Percentiles rank a stretch among this genome's conserved stretches.
Evolutionary conservation across 140 eudicot species (phyloP).

Genomic region (Bidens hawaiensis): DNA sequence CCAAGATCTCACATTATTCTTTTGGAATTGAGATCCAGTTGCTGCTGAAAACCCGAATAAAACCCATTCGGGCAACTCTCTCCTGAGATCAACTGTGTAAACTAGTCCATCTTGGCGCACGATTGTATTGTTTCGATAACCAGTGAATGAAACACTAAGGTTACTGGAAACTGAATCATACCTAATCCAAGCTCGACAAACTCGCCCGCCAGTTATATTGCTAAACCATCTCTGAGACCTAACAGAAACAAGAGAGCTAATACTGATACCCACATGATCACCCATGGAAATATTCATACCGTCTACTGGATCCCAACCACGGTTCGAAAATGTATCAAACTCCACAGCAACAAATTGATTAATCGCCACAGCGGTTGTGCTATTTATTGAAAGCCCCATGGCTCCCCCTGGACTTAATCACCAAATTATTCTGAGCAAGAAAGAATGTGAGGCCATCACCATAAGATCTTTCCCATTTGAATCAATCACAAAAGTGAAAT

Average conservation of each 20-base stretch:
- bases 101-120: constrained; percentile 17
- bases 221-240: constrained; percentile 19
- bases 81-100: constrained; percentile 20
- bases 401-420: constrained; percentile 6
- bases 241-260: constrained; percentile 28
- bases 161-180: constrained; percentile 18
- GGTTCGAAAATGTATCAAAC: constrained; percentile 33
- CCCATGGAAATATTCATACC: neutral
- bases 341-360: constrained; percentile 43
- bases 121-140: constrained; percentile 8
- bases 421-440: constrained; percentile 16
- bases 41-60: constrained; percentile 33
- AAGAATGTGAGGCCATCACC: constrained; percentile 44
- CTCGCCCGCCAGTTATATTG: constrained; percentile 11
- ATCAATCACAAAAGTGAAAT: constrained; percentile 33
- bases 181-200: constrained; percentile 27
- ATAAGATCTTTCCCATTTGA: neutral
- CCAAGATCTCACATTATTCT: constrained; percentile 22
- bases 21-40: constrained; percentile 4
- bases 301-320: constrained; percentile 21
- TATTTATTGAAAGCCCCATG: constrained; percentile 26
- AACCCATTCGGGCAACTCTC: constrained; percentile 23
- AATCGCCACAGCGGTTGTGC: neutral
- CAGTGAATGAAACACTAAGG: too few species aligned
- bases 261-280: constrained; percentile 45